Evolutionary conservation across 2,329 filamentous ascomycete species (phyloP).

Genomic region (Ophiostoma sp.): DNA sequence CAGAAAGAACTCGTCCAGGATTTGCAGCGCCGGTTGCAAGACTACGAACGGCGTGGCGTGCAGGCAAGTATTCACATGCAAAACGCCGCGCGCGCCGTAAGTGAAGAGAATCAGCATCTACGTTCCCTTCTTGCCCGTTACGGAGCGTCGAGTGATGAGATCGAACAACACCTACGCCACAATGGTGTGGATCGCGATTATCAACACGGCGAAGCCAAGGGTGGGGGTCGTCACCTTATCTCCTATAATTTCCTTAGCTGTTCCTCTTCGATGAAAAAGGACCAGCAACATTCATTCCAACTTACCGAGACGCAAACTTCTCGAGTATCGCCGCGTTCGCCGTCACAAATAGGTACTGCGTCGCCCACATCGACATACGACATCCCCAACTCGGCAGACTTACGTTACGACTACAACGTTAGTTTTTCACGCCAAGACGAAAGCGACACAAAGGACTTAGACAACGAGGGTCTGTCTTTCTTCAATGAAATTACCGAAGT

Average conservation of each 20-base stretch:
- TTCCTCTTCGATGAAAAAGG: too few relatives aligned
- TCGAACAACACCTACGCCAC: neutral
- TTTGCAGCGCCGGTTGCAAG: constrained; percentile 48
- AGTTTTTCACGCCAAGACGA: neutral
- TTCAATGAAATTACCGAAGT: neutral
- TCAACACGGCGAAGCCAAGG: neutral
- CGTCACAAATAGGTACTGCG: neutral
- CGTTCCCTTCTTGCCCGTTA: constrained; percentile 35
- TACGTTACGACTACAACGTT: neutral
- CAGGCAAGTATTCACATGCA: constrained; percentile 57
- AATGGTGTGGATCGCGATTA: neutral
- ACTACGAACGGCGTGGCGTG: constrained; percentile 46
- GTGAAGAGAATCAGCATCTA: constrained; percentile 50
- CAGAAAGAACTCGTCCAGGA: constrained; percentile 51
- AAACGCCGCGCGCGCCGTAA: constrained; percentile 52
- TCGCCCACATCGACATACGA: neutral
- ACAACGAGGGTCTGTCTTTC: neutral
- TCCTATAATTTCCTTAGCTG: too few relatives aligned
- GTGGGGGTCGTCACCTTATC: too few relatives aligned
- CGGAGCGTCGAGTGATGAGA: constrained; percentile 23
- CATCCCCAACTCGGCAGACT: neutral
- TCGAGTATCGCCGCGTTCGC: neutral
- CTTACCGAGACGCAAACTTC: neutral
- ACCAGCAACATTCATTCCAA: neutral
- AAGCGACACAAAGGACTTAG: neutral